phyloP scores from a whole-genome alignment of 2,329 filamentous ascomycete genomes.

The Phyllosticta citrichinensis region DNA sequence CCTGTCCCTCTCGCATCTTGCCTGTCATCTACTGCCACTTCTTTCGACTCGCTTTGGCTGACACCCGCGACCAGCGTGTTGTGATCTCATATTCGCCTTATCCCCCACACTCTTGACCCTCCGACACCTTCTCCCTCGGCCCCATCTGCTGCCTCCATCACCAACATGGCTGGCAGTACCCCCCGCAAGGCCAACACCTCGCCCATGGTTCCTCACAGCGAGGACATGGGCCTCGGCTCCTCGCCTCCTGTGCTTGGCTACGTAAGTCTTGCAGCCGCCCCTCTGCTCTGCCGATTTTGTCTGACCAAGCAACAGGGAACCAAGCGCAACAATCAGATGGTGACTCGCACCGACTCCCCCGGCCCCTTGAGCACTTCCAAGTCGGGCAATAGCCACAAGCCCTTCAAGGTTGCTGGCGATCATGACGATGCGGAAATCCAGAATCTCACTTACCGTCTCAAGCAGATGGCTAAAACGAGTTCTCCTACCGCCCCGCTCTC shows the following conservation, averaged over 20 bases:
- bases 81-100: constrained; percentile 8
- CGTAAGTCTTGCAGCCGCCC: constrained; percentile 19
- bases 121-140: constrained; percentile 17
- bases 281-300: constrained; percentile 12
- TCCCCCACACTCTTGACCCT: not conserved
- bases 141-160: constrained; percentile 21
- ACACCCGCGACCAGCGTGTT: constrained; percentile 7
- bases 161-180: constrained; percentile 31
- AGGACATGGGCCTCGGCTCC: constrained; percentile 24
- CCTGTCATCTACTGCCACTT: constrained; percentile 7
- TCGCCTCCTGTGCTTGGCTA: constrained; percentile 24
- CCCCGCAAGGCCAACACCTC: constrained; percentile 24
- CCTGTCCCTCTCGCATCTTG: not conserved
- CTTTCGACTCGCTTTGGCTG: constrained; percentile 2
- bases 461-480: constrained; percentile 4
- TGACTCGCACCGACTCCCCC: constrained; percentile 13
- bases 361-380: constrained; percentile 28
- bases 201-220: constrained; percentile 20
- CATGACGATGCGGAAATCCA: constrained; percentile 35
- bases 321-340: constrained; percentile 20
- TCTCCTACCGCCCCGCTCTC: constrained; percentile 1
- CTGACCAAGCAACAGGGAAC: constrained; percentile 21
- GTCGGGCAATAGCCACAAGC: constrained; percentile 19
- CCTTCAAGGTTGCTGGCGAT: constrained; percentile 3
- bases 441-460: constrained; percentile 22